Evolutionary conservation across 2,329 filamentous ascomycete species (phyloP).

Genomic region (Talaromyces sp.): DNA sequence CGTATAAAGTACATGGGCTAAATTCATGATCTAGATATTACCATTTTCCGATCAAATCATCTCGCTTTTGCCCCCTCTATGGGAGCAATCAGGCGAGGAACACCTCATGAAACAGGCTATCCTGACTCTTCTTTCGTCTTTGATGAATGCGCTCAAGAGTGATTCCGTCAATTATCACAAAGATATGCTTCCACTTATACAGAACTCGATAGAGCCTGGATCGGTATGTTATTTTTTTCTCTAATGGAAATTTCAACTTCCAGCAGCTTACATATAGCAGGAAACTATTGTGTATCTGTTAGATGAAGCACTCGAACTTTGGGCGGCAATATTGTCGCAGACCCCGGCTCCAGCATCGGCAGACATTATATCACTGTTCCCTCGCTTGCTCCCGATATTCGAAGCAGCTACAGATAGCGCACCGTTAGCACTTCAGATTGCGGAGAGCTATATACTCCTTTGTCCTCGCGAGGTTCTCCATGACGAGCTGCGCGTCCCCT

Average conservation of each 20-base stretch:
- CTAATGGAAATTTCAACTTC: not conserved
- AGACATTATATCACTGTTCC: constrained; percentile 62
- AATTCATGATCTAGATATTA: constrained; percentile 44
- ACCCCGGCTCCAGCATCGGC: constrained; percentile 58
- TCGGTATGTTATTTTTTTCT: constrained; percentile 52
- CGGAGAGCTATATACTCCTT: constrained; percentile 68
- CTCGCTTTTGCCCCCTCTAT: constrained; percentile 72
- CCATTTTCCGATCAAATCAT: constrained; percentile 77
- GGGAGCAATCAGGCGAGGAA: constrained; percentile 81
- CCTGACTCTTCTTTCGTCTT: constrained; percentile 75
- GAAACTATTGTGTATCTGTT: constrained; percentile 75
- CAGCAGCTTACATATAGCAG: constrained; percentile 24
- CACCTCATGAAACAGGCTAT: constrained; percentile 94
- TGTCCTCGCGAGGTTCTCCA: constrained; percentile 50
- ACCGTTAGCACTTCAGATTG: constrained; percentile 59
- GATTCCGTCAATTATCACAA: constrained; percentile 74
- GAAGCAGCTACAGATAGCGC: constrained; percentile 64
- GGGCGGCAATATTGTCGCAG: constrained; percentile 70
- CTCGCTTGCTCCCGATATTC: constrained; percentile 63
- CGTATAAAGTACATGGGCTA: not conserved
- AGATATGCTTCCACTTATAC: constrained; percentile 77
- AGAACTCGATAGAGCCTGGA: constrained; percentile 71
- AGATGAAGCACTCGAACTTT: constrained; percentile 88
- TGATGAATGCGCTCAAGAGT: constrained; percentile 81
- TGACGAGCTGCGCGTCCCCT: constrained; percentile 36